Conservation (phyloP, 2,329 filamentous ascomycete species). For the Hypoxylon rubiginosum region DNA sequence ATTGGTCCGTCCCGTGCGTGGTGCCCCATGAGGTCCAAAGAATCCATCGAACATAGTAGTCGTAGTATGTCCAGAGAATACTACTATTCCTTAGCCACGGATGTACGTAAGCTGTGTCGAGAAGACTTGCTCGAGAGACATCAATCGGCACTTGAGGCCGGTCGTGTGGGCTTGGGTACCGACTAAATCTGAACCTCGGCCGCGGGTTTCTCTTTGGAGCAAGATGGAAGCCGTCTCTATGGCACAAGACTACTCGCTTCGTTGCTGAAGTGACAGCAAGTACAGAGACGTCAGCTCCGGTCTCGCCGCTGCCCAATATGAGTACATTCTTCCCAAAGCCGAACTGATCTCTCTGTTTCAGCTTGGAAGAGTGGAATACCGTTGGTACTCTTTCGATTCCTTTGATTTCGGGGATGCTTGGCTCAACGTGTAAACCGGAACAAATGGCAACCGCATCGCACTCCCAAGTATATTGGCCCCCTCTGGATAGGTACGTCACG, state of each 20-base stretch:
- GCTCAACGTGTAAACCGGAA: constrained; percentile 60
- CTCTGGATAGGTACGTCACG: constrained; percentile 33
- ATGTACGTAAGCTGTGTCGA: constrained; percentile 66
- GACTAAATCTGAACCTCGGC: constrained; percentile 42
- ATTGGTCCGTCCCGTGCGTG: constrained; percentile 61
- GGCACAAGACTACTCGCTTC: constrained; percentile 59
- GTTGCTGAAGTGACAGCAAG: constrained; percentile 60
- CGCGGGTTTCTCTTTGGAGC: constrained; percentile 57
- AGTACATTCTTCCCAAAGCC: constrained; percentile 57
- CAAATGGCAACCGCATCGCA: constrained; percentile 63
- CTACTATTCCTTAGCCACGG: constrained; percentile 58
- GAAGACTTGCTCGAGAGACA: constrained; percentile 61
- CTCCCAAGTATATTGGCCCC: constrained; percentile 45
- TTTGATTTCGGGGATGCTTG: constrained; percentile 55
- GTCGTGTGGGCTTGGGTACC: constrained; percentile 37
- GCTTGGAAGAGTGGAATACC: constrained; percentile 59
- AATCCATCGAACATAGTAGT: constrained; percentile 60
- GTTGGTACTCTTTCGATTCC: constrained; percentile 55
- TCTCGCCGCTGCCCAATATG: constrained; percentile 61
- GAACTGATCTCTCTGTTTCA: constrained; percentile 60
- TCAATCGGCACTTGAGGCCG: constrained; percentile 62
- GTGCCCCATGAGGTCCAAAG: constrained; percentile 61
- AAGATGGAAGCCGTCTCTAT: constrained; percentile 61
- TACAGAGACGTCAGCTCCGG: constrained; percentile 60
- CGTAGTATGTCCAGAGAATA: constrained; percentile 62